Base-by-base conservation (phyloP, 805 yeast species). In the Schizosaccharomyces lindneri region DNA sequence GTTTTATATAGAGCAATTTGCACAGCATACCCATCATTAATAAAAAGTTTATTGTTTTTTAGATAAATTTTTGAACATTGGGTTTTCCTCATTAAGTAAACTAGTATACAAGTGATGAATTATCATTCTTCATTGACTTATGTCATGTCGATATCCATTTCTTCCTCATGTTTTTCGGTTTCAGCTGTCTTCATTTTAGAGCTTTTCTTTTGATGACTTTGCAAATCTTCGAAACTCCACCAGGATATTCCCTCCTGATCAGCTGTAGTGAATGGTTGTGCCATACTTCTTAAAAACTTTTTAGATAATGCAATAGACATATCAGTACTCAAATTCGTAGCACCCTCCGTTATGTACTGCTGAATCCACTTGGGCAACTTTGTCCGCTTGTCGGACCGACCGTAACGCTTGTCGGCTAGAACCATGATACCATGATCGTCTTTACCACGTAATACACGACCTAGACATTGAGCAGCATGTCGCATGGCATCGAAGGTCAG, bases 391-490 rank as follows among this genome's bases (percentile, higher is more conserved):
- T 87, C 79, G 0, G 89, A 79, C 48, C 64, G 46, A 4, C 67
- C 62, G 71, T 93, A 93, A 70, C 99, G 77, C 66, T 95, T 77
- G 71, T 93, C 99, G 0, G 98, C 98, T 64, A 93, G 73, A 55
- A 93, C 97, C 99, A 93, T 93, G 66, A 93, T 85, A 65, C 99
- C 99, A 71, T 93, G 93, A 74, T 93, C 99, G 69, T 93, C 97
- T 70, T 93, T 93, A 66, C 99, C 99, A 74, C 99, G 81, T 65
- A 93, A 74, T 62, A 93, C 98, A 70, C 99, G 81, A 11, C 99
- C 99, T 68, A 93, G 73, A 73, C 99, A 93, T 72, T 93, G 99
- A 0, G 99, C 97, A 3, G 97, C 99, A 73, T 93, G 99, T 69
- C 99, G 81, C 98, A 93, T 93, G 15, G 99, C 99, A 73, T 93